A percentile compares a stretch with the other conserved stretches of the same genome.
These are phyloP conservation scores for Apocynum venetum DNA, from an alignment of 257 asterid genomes.

Conservation along the genomic window DNA sequence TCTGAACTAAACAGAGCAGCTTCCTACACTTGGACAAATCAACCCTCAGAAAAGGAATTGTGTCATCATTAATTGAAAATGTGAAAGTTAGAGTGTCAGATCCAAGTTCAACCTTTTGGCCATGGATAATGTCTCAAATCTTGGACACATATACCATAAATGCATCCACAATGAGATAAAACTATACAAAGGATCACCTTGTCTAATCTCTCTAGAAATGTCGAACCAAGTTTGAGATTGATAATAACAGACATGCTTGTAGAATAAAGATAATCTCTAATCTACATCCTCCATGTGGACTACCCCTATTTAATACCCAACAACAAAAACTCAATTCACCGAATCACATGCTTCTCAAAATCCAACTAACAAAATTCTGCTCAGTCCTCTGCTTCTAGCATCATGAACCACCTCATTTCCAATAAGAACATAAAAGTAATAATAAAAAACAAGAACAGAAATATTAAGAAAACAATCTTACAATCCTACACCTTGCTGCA, in stretches of 20 bases:
- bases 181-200: neutral
- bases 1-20: too few species aligned
- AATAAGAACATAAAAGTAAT: neutral
- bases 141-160: too few species aligned
- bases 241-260: neutral
- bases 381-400: neutral
- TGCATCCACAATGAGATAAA: too few species aligned
- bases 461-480: neutral
- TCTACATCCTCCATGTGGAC: neutral
- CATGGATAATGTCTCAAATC: too few species aligned
- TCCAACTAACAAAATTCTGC: neutral
- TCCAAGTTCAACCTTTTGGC: too few species aligned
- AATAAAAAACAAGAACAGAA: neutral
- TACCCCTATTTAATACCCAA: neutral
- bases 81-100: too few species aligned
- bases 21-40: too few species aligned
- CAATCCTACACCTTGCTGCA: slow-evolving; percentile 43
- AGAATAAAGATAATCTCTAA: neutral
- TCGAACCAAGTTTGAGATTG: neutral
- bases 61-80: too few species aligned
- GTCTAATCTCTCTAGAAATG: neutral
- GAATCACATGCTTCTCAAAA: neutral
- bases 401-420: neutral
- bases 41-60: too few species aligned
- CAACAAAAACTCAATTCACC: neutral